Evolutionary conservation across 2,329 filamentous ascomycete species (phyloP), one percentile per base, ranked within the genome.

Genomic region (Orbilia blumenaviensis): DNA sequence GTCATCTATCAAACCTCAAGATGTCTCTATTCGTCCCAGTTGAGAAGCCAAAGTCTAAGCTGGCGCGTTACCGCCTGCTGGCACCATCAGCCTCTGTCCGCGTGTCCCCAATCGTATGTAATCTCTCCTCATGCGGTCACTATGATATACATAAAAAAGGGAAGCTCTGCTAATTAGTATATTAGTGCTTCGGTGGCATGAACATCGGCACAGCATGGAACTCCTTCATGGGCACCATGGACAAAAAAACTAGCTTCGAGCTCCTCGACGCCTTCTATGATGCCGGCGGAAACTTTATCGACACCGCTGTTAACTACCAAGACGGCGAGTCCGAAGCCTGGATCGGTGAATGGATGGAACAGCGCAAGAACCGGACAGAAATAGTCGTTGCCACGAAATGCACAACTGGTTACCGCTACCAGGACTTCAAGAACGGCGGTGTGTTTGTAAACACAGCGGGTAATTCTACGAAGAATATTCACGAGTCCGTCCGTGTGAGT

Each of bases 301-400:
- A 92, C 81, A 91, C 89, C 0, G 80, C 89, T 72, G 90, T 89
- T 83, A 89, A 89, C 81, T 92, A 92, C 82, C 89, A 91, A 79
- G 83, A 85, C 72, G 85, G 91, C 81, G 82, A 89, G 79, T 88
- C 87, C 0, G 90, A 92, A 82, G 82, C 80, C 62, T 90, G 89
- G 87, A 84, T 92, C 68, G 90, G 90, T 36, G 89, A 90, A 78
- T 92, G 90, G 89, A 90, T 91, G 88, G 84, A 85, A 79, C 86
- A 86, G 76, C 86, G 88, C 8, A 85, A 86, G n/a, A 87, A 87
- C 73, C 86, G 91, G 23, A 89, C 91, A 78, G 84, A 91, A 80
- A 87, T 92, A 82, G 89, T 92, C 14, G 84, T 92, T 64, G 89
- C 90, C 0, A 92, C 90, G 67, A 92, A 92, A 81, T 91, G 86